These are phyloP conservation scores for Adenanthera pavonina DNA, from an alignment of 306 rosid species.

Conservation along the genomic window DNA sequence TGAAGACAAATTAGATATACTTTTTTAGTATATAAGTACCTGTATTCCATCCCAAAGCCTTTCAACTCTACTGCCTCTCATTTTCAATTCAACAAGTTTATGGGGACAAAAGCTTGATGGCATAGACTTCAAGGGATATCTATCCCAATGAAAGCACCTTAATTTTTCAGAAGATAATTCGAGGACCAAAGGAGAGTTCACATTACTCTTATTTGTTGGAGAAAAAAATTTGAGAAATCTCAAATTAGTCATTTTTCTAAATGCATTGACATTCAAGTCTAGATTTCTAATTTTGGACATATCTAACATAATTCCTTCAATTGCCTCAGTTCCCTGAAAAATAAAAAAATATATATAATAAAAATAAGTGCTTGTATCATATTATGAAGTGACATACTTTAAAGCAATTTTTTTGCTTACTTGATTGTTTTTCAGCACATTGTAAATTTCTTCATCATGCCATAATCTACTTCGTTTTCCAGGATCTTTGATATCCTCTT, in stretches of 20 bases:
- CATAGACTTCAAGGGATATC: neutral
- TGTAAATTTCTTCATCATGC: neutral
- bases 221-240: too few relatives aligned
- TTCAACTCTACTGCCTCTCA: neutral
- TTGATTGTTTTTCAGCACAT: conserved; percentile 8
- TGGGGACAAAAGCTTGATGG: neutral
- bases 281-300: too few relatives aligned
- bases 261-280: neutral
- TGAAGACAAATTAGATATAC: neutral
- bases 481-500: conserved; percentile 31
- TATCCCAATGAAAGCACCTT: neutral
- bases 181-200: neutral
- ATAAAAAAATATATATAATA: too few relatives aligned
- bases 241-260: too few relatives aligned
- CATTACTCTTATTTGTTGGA: neutral
- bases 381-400: too few relatives aligned
- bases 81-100: neutral
- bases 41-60: neutral
- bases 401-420: conserved; percentile 13
- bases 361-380: too few relatives aligned
- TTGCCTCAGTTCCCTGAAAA: too few relatives aligned
- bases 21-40: neutral
- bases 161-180: neutral
- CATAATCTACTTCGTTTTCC: conserved; percentile 43
- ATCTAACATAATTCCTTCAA: too few relatives aligned